Percentiles rank a stretch among this genome's conserved stretches.
These are phyloP conservation scores for Lepiota venenata DNA, from an alignment of 768 basidiomycete species.

Conservation along the genomic window DNA sequence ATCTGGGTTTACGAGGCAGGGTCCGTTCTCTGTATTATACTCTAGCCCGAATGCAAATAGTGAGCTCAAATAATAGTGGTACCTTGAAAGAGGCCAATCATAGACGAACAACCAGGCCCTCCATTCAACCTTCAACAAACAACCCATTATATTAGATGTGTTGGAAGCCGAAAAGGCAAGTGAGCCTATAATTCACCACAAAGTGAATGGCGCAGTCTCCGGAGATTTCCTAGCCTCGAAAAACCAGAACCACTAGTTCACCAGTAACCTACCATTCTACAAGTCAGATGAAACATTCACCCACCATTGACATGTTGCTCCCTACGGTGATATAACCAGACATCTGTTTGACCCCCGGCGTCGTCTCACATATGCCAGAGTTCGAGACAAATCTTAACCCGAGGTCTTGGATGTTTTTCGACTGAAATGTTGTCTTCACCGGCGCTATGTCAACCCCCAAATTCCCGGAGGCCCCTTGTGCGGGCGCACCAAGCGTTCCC, in stretches of 20 bases:
- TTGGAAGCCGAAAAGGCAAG: constrained; percentile 56
- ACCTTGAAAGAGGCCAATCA: constrained; percentile 61
- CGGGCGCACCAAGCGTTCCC: neutral
- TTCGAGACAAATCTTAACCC: constrained; percentile 48
- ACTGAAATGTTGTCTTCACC: constrained; percentile 17
- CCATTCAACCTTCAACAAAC: constrained; percentile 45
- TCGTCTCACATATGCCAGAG: constrained; percentile 66
- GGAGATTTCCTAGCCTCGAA: constrained; percentile 63
- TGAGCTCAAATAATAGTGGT: constrained; percentile 56
- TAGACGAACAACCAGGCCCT: constrained; percentile 55
- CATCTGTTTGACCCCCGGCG: constrained; percentile 53
- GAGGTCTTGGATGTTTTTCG: constrained; percentile 20
- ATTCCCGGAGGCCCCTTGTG: constrained; percentile 11
- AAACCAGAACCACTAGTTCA: constrained; percentile 55
- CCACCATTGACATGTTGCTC: constrained; percentile 55
- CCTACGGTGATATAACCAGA: constrained; percentile 63
- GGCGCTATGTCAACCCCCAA: neutral
- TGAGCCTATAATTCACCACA: constrained; percentile 41
- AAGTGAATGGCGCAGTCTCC: constrained; percentile 53
- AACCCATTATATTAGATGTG: constrained; percentile 33
- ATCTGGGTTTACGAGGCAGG: constrained; percentile 57
- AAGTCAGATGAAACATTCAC: constrained; percentile 2
- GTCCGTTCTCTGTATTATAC: constrained; percentile 49
- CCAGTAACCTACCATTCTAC: neutral
- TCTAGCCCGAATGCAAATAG: constrained; percentile 41